These are phyloP conservation scores for Tripterygium wilfordii DNA, from an alignment of 177 flowering plant species.

Conservation along the genomic window DNA sequence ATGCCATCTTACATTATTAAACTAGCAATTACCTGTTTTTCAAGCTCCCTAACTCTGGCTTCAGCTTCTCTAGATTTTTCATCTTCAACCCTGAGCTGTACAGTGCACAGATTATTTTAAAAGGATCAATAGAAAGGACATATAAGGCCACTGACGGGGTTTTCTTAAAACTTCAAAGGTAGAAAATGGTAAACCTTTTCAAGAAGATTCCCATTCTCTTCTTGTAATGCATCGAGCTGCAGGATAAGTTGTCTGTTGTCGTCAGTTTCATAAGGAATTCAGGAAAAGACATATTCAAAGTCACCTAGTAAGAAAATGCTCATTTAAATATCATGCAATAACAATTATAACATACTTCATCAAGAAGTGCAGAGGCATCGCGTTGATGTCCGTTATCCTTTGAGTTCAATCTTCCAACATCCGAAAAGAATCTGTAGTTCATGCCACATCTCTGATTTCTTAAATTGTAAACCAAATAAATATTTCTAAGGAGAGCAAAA, in stretches of 20 bases:
- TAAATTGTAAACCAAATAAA: too few species aligned
- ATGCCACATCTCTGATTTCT: too few species aligned
- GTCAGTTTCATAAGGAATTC: constrained; percentile 9
- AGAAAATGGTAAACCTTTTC: too few species aligned
- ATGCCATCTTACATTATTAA: too few species aligned
- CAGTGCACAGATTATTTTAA: too few species aligned
- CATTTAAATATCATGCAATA: too few species aligned
- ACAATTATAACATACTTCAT: constrained; percentile 77
- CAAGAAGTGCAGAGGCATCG: constrained; percentile 87
- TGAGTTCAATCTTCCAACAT: constrained; percentile 33
- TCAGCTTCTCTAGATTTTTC: constrained; percentile 83
- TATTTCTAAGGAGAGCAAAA: too few species aligned
- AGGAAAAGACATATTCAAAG: too few species aligned
- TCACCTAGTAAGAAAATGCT: neutral
- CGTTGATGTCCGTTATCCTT: constrained; percentile 59
- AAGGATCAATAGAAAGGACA: too few species aligned
- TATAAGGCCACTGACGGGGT: too few species aligned
- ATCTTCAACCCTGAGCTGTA: constrained; percentile 87
- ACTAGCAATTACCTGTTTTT: constrained; percentile 88
- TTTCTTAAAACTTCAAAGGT: too few species aligned
- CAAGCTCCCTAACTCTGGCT: constrained; percentile 86
- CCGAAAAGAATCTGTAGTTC: constrained; percentile 54
- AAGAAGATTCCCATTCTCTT: constrained; percentile 72
- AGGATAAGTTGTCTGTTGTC: too few species aligned
- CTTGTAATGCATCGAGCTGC: constrained; percentile 95